Evolutionary conservation across 176 grass and related monocot species (phyloP).

Genomic region (Panicum miliaceum): DNA sequence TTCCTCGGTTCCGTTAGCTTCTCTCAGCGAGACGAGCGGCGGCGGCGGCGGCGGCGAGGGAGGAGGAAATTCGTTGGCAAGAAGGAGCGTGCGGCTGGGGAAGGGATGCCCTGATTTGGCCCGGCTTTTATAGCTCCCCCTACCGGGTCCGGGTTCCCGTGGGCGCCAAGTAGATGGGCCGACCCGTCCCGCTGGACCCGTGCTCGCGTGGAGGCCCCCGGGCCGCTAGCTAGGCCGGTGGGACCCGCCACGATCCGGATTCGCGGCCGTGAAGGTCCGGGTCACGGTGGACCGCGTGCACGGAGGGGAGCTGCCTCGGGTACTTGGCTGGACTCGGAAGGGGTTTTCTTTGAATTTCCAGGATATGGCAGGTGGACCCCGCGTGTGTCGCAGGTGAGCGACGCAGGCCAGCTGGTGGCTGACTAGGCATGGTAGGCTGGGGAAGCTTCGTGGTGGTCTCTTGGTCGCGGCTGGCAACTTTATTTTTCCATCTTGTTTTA

Average conservation of each 20-base stretch:
- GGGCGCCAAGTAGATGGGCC: background rate
- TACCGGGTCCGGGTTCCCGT: constrained; percentile 34
- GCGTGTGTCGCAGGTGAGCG: background rate
- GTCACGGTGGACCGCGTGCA: constrained; percentile 14
- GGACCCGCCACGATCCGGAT: background rate
- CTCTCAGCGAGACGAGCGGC: constrained; percentile 33
- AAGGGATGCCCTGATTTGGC: constrained; percentile 29
- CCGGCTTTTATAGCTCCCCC: background rate
- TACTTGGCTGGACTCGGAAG: too few relatives aligned
- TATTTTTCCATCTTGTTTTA: background rate
- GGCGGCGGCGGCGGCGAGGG: constrained; percentile 36
- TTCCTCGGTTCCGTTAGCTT: background rate
- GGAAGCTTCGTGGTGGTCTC: constrained; percentile 33
- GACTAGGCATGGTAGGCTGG: constrained; percentile 24
- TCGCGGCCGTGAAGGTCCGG: background rate
- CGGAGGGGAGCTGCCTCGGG: background rate
- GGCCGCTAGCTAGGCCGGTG: background rate
- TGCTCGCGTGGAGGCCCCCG: background rate
- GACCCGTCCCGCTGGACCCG: background rate
- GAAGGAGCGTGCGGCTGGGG: constrained; percentile 47
- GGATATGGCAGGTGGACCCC: background rate
- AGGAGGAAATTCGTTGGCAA: constrained; percentile 30
- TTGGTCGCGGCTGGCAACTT: background rate
- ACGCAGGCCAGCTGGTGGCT: constrained; percentile 10
- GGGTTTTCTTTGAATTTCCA: background rate